phyloP scores from a whole-genome alignment of 2,329 filamentous ascomycete species.

The Trichoderma sp. region DNA sequence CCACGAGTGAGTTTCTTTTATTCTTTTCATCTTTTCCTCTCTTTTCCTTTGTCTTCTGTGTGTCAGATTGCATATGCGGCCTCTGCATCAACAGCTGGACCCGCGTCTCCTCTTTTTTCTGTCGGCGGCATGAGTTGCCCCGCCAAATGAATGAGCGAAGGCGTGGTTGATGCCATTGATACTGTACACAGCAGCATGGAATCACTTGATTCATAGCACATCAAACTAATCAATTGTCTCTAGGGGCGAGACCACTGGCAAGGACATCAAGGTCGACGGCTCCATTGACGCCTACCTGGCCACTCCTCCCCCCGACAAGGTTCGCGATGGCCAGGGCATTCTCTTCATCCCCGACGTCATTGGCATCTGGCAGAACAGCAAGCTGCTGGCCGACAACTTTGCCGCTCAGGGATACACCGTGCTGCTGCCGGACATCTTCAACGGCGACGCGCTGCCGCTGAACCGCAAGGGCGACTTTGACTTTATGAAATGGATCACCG shows the following conservation, averaged over 20 bases:
- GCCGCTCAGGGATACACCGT: slow-evolving; percentile 41
- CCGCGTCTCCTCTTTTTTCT: background rate
- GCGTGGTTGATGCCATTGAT: background rate
- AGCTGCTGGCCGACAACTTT: slow-evolving; percentile 45
- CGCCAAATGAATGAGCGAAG: background rate
- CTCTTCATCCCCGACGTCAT: slow-evolving; percentile 29
- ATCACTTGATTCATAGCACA: background rate
- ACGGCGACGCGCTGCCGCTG: slow-evolving; percentile 48
- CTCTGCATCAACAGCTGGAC: background rate
- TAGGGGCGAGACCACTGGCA: slow-evolving; percentile 27
- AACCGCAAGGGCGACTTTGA: slow-evolving; percentile 44
- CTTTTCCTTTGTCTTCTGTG: background rate
- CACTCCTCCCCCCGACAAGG: slow-evolving; percentile 29
- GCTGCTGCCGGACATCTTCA: slow-evolving; percentile 42
- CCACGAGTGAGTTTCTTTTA: slow-evolving; percentile 51
- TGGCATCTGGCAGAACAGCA: slow-evolving; percentile 49
- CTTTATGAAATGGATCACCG: slow-evolving; percentile 38
- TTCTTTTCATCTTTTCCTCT: background rate
- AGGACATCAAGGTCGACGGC: slow-evolving; percentile 30
- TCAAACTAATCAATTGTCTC: background rate
- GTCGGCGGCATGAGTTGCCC: background rate
- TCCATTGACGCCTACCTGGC: slow-evolving; percentile 33
- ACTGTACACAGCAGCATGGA: background rate
- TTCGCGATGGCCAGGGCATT: slow-evolving; percentile 23
- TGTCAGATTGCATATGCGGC: background rate